Conservation (phyloP, 2,329 filamentous ascomycete genomes). For the Colletotrichum paranaense region DNA sequence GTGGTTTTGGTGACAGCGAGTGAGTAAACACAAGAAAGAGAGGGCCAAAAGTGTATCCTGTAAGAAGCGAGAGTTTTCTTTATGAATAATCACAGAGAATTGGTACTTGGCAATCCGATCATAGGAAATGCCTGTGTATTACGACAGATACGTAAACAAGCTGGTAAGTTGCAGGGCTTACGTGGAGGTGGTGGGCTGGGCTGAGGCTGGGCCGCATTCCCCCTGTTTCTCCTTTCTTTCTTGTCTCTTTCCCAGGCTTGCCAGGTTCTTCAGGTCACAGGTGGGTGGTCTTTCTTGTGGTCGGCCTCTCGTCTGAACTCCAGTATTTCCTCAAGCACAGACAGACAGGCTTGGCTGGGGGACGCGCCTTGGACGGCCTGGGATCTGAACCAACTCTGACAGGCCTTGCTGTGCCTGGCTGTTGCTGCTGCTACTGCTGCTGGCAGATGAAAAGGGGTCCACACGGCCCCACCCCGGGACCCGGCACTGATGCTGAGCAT, state of each 20-base stretch:
- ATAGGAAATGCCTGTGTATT: background rate
- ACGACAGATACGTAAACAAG: conserved; percentile 26
- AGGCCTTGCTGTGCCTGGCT: background rate
- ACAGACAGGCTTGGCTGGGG: background rate
- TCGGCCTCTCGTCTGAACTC: conserved; percentile 12
- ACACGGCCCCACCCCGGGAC: conserved; percentile 12
- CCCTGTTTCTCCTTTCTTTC: conserved; percentile 2
- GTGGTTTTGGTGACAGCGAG: background rate
- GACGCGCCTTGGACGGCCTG: background rate
- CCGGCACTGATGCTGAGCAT: conserved; percentile 1
- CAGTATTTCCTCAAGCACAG: conserved; percentile 8
- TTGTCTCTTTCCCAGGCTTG: background rate
- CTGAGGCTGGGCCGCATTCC: conserved; percentile 33
- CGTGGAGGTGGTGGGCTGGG: conserved; percentile 31
- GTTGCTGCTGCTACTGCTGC: background rate
- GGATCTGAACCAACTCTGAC: conserved; percentile 2
- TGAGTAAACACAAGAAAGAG: conserved; percentile 1
- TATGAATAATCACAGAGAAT: background rate
- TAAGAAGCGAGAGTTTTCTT: background rate
- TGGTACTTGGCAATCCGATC: conserved; percentile 30
- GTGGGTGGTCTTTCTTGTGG: background rate
- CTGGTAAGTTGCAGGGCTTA: conserved; percentile 15
- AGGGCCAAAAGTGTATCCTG: background rate
- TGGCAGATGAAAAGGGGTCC: conserved; percentile 23
- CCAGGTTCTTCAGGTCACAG: too few relatives aligned